Base-by-base conservation (phyloP, 768 basidiomycete genomes). In the Lactarius evosmus region DNA sequence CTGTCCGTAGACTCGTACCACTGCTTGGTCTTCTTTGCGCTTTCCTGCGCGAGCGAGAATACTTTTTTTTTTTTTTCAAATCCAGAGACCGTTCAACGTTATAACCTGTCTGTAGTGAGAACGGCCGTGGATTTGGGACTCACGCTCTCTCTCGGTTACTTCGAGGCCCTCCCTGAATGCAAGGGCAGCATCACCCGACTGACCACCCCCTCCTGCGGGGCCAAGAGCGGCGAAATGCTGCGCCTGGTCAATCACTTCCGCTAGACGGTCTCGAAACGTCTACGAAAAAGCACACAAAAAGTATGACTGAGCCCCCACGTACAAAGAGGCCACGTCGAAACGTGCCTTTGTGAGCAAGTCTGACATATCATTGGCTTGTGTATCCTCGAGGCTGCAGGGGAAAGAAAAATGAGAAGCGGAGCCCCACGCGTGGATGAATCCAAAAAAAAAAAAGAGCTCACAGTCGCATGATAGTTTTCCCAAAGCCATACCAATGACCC, bases 401-500 rank as follows among this genome's bases (percentile, higher is more conserved):
- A 32, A 44, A 49, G 30, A 56, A 33, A 62, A 16, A 36, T 11
- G 14, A 54, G 17, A 38, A 22, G 29, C 16, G 36, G 19, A 17
- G 17, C 16, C 6, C 19, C 1, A n/a, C 17, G 34, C 34, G 12
- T 33, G 17, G 16, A 56, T 5, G 3, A 27, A 44, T 22, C 36
- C 1, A 60, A 4, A 30, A 25, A 12, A 3, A 60, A 4, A 30
- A 25, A 12, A 9, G 69, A 70, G 71, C 82, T 70, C 71, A 93
- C 93, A 96, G 84, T 59, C 88, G 87, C 78, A 88, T 89, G 64
- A 96, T 85, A 67, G 86, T 85, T 73, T 87, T 87, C 16, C 95
- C 95, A 73, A 95, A 95, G 4, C 88, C 89, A 73, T 97, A 98
- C 95, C 95, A 98, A 69, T 86, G 76, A 2, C 93, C 91, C 2